phyloP scores from a whole-genome alignment of 1,139 yeast genomes.

The Candida albicans region DNA sequence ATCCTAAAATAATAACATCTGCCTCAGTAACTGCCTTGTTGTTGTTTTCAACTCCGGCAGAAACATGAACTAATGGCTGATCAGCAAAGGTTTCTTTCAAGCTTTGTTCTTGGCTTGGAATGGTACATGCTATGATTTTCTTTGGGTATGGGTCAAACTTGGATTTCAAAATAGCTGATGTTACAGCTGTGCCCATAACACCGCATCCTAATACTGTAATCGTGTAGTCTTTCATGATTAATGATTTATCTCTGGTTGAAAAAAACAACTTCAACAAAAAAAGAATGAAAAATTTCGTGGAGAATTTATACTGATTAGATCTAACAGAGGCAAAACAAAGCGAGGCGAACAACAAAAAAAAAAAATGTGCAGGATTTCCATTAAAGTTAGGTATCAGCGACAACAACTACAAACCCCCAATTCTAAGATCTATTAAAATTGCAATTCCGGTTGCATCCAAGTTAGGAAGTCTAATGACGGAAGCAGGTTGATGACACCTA shows the following conservation, averaged over 20 bases:
- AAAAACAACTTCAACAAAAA: not conserved
- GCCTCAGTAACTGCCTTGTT: slow-evolving; percentile 59
- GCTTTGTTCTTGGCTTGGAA: slow-evolving; percentile 36
- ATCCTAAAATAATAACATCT: slow-evolving; percentile 74
- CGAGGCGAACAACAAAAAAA: too few species aligned
- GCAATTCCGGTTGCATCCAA: slow-evolving; percentile 1
- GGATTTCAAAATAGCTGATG: slow-evolving; percentile 66
- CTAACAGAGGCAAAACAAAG: too few species aligned
- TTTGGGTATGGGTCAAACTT: slow-evolving; percentile 60
- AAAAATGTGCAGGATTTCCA: not conserved
- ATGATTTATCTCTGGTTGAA: not conserved
- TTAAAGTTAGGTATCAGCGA: slow-evolving; percentile 3
- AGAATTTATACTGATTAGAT: not conserved
- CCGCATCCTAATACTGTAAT: slow-evolving; percentile 90
- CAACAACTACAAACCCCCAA: not conserved
- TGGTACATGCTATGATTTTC: slow-evolving; percentile 75
- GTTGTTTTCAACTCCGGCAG: slow-evolving; percentile 53
- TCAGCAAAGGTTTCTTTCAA: slow-evolving; percentile 11
- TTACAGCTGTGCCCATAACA: slow-evolving; percentile 95
- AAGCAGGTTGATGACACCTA: not conserved
- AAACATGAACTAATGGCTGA: slow-evolving; percentile 53
- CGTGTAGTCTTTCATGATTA: slow-evolving; percentile 51
- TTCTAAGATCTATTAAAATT: not conserved
- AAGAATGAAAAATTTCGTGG: not conserved
- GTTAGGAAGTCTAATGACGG: slow-evolving; percentile 8